Evolutionary conservation across 176 grass and related monocot species (phyloP).

Genomic region (Juncus effusus): DNA sequence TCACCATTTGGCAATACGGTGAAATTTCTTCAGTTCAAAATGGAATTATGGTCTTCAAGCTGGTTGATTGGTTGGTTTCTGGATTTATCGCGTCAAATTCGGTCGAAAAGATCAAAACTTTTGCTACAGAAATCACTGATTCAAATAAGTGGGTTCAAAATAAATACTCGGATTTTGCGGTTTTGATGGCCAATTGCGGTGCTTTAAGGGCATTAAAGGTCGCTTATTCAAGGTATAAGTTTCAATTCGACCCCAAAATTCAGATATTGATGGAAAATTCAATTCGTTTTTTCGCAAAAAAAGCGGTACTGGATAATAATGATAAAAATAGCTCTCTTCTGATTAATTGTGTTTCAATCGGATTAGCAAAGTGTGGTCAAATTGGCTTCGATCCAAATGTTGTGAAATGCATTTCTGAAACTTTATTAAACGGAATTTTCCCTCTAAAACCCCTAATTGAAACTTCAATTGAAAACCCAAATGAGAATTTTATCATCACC

Average conservation of each 20-base stretch:
- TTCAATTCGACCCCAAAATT: conserved; percentile 50
- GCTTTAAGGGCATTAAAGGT: conserved; percentile 43
- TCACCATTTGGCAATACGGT: conserved; percentile 39
- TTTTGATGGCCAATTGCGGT: conserved; percentile 56
- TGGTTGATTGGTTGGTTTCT: conserved; percentile 70
- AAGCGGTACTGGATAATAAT: conserved; percentile 28
- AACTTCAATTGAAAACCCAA: conserved; percentile 32
- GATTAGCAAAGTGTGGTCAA: conserved; percentile 52
- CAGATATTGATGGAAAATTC: conserved; percentile 49
- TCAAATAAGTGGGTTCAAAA: conserved; percentile 29
- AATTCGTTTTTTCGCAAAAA: conserved; percentile 47
- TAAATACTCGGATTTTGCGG: conserved; percentile 35
- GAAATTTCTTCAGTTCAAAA: conserved; percentile 10
- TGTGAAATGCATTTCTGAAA: conserved; percentile 41
- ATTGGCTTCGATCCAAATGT: conserved; percentile 43
- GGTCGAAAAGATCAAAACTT: conserved; percentile 46
- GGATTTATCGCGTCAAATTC: conserved; percentile 44
- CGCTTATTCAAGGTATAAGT: conserved; percentile 44
- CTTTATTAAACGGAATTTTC: conserved; percentile 56
- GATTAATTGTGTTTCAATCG: conserved; percentile 60
- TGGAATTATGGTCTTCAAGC: conserved; percentile 54
- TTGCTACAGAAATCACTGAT: conserved; percentile 32
- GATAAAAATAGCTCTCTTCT: conserved; percentile 32
- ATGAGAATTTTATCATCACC: conserved; percentile 27
- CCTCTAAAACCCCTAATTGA: conserved; percentile 46